Conservation (phyloP, 257 asterid species). For the Solanum chaucha region DNA sequence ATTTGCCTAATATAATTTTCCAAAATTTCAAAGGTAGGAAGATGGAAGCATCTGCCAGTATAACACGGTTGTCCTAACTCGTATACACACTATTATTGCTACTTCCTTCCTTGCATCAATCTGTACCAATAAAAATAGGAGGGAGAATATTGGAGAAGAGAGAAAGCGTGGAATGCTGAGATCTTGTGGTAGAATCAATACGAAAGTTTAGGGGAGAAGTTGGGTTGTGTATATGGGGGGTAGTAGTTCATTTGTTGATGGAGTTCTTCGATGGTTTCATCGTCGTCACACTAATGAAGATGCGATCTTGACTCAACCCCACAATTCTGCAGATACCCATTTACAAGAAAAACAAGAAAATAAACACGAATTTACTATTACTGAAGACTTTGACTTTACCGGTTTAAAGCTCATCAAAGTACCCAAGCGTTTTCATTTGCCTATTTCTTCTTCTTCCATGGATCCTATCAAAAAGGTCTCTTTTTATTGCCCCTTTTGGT, state of each 20-base stretch:
- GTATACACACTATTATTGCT: neutral
- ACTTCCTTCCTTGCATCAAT: neutral
- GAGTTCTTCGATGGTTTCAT: constrained; percentile 75
- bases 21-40: neutral
- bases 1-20: neutral
- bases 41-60: neutral
- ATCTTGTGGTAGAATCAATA: constrained; percentile 29
- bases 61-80: neutral
- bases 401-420: constrained; percentile 58
- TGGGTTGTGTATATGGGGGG: constrained; percentile 61
- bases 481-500: neutral
- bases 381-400: constrained; percentile 60
- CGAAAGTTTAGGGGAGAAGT: constrained; percentile 19
- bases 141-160: constrained; percentile 1
- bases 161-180: constrained; percentile 19
- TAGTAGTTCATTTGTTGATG: constrained; percentile 72
- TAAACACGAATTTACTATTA: constrained; percentile 15
- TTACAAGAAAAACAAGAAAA: constrained; percentile 5
- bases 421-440: constrained; percentile 51
- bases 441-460: constrained; percentile 36
- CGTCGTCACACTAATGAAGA: constrained; percentile 34
- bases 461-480: constrained; percentile 74
- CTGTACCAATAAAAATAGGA: neutral
- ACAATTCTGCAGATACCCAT: neutral
- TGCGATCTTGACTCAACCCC: constrained; percentile 5